Base-by-base conservation (phyloP, 1,139 yeast genomes). In the Sugiyamaella novakii region DNA sequence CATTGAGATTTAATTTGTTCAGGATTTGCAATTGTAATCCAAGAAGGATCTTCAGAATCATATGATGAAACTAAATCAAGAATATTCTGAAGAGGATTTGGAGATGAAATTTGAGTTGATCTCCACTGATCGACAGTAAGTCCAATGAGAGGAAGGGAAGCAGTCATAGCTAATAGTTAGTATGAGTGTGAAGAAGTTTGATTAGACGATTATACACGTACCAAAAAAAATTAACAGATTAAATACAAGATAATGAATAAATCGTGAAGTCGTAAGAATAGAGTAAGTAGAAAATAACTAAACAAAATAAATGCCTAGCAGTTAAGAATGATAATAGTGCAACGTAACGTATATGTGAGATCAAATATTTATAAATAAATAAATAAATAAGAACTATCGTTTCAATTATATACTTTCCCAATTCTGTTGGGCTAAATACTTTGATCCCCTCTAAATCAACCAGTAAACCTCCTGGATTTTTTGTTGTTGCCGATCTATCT, bases 61-160 rank as follows among this genome's bases (percentile, higher is more conserved):
- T 42, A 47, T 15, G 50, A 21, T 3, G 47, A 22, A 6, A 47
- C 47, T 17, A 87, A 70, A 14, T 69, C 58, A 11, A 68, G 55
- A 42, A 89, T 72, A 33, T 75, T 62, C 7, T 72, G 68, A 46
- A 77, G 76, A 8, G 95, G 87, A 45, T 77, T 78, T 21, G 75
- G 75, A 11, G 88, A 83, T 1, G 75, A 73, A 58, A 67, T 71
- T 65, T 88, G 95, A 73, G 79, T 84, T 36, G 76, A 69, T 40
- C 75, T 71, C 96, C 96, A 89, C 56, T 89, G 80, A 19, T 73
- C 63, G 33, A 80, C 71, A n/a, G 86, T 75, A 85, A 85, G 81
- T 36, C 85, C 86, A 31, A 43, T 15, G 21, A 47, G 33, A 4
- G 48, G 31, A 22, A 43, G 17, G 15, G 46, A 33, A 15, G 39